These are phyloP conservation scores for Leishmania major DNA, from an alignment of 208 protist species.

Conservation along the genomic window DNA sequence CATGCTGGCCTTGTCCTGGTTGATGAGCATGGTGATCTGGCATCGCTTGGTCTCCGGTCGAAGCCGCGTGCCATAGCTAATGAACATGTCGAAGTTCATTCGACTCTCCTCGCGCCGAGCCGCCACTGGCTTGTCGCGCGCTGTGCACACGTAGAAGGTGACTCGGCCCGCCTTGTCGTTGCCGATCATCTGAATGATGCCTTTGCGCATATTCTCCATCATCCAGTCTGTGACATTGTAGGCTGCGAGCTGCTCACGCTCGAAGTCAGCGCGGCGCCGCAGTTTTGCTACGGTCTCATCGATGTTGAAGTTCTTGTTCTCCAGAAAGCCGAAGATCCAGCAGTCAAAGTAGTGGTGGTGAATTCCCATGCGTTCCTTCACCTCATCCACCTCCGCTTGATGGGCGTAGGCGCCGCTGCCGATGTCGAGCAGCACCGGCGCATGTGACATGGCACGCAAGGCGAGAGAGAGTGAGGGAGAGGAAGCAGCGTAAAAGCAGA, in stretches of 20 bases:
- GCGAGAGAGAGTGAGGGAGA: background rate
- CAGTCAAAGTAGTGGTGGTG: slow-evolving; percentile 75
- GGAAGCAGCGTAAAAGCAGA: too few relatives aligned
- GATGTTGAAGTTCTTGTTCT: slow-evolving; percentile 88
- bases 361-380: slow-evolving; percentile 66
- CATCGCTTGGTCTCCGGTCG: slow-evolving; percentile 59
- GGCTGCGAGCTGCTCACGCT: slow-evolving; percentile 51
- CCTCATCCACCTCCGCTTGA: slow-evolving; percentile 63
- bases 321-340: slow-evolving; percentile 85
- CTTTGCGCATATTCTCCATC: slow-evolving; percentile 60
- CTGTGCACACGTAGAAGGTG: slow-evolving; percentile 61
- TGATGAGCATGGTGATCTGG: slow-evolving; percentile 75
- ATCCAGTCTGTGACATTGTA: slow-evolving; percentile 78
- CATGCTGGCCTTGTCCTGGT: slow-evolving; percentile 76
- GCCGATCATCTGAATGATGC: slow-evolving; percentile 80
- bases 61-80: slow-evolving; percentile 75
- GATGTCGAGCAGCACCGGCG: slow-evolving; percentile 54
- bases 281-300: slow-evolving; percentile 75
- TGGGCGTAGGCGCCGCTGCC: slow-evolving; percentile 55
- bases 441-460: slow-evolving; percentile 22
- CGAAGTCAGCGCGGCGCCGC: slow-evolving; percentile 64
- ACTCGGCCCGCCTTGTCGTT: slow-evolving; percentile 69
- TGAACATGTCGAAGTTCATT: slow-evolving; percentile 74
- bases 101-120: slow-evolving; percentile 48
- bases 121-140: slow-evolving; percentile 50